phyloP scores from a whole-genome alignment of 1,139 yeast species.

The Casaregolazyma lundiana region DNA sequence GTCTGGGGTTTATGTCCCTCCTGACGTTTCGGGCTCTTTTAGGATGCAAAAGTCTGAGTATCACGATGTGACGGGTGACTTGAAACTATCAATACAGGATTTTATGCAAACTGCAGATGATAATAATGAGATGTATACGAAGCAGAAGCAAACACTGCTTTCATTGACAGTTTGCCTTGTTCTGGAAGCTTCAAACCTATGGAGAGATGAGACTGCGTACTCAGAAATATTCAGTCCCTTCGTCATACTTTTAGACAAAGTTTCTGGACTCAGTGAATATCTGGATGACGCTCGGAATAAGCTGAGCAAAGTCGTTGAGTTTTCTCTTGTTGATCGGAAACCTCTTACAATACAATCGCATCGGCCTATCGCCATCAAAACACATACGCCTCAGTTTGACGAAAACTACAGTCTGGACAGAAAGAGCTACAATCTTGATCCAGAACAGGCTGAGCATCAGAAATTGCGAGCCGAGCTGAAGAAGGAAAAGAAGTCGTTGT shows the following conservation, averaged over 20 bases:
- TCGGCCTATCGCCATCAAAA: slow-evolving; percentile 76
- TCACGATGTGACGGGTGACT: not conserved
- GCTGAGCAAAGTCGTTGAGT: slow-evolving; percentile 47
- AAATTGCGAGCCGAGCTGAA: slow-evolving; percentile 82
- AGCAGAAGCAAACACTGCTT: not conserved
- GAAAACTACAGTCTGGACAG: slow-evolving; percentile 94
- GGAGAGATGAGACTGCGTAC: slow-evolving; percentile 65
- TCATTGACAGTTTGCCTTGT: slow-evolving; percentile 10
- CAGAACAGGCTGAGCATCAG: slow-evolving; percentile 72
- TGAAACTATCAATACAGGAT: not conserved
- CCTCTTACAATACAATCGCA: slow-evolving; percentile 89
- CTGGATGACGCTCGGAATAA: slow-evolving; percentile 26
- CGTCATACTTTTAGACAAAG: slow-evolving; percentile 18
- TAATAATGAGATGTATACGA: not conserved
- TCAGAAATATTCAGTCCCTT: slow-evolving; percentile 52
- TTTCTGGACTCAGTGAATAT: slow-evolving; percentile 8
- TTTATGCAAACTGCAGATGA: too few species aligned
- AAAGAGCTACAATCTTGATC: slow-evolving; percentile 83
- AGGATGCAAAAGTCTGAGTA: not conserved
- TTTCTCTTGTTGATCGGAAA: slow-evolving; percentile 49
- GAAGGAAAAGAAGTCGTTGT: slow-evolving; percentile 83
- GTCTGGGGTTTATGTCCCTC: not conserved
- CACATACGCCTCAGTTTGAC: slow-evolving; percentile 87
- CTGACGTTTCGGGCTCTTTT: not conserved
- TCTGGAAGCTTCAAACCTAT: slow-evolving; percentile 34